Evolutionary conservation across 306 rosid species (phyloP).

Genomic region (Astragalus glycyphyllos): DNA sequence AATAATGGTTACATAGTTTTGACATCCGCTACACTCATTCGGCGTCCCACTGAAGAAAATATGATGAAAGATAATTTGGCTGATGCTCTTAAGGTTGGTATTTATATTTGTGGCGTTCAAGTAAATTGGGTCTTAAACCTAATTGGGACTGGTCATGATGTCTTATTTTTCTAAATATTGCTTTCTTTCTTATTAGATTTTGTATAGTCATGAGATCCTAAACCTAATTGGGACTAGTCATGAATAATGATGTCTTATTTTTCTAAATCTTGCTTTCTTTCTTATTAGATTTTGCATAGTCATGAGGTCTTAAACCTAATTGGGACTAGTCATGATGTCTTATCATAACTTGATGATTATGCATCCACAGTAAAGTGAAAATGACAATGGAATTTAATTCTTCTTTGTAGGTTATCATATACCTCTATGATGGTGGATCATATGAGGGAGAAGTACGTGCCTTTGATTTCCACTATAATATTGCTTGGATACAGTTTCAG

Average conservation of each 20-base stretch:
- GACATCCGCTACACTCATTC: slow-evolving; percentile 17
- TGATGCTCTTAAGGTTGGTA: not conserved
- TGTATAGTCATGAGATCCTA: not conserved
- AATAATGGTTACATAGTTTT: not conserved
- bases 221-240: not conserved
- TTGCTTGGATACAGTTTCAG: not conserved
- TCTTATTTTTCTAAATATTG: not conserved
- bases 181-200: no score
- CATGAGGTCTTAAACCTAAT: not conserved
- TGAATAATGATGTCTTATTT: not conserved
- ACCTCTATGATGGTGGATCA: not conserved
- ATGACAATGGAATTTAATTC: not conserved
- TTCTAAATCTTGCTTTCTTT: no score
- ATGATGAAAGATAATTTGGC: not conserved
- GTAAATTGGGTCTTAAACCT: not conserved
- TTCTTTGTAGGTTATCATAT: not conserved
- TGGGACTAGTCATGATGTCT: not conserved
- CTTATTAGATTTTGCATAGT: no score
- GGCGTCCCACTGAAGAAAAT: not conserved
- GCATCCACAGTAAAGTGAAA: no score
- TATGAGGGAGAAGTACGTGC: slow-evolving; percentile 9
- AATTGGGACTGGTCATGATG: not conserved
- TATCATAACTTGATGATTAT: not conserved
- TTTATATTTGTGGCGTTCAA: not conserved
- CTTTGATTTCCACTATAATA: not conserved